Evolutionary conservation across 2,329 filamentous ascomycete species (phyloP).

Genomic region (Fonsecaea monophora): DNA sequence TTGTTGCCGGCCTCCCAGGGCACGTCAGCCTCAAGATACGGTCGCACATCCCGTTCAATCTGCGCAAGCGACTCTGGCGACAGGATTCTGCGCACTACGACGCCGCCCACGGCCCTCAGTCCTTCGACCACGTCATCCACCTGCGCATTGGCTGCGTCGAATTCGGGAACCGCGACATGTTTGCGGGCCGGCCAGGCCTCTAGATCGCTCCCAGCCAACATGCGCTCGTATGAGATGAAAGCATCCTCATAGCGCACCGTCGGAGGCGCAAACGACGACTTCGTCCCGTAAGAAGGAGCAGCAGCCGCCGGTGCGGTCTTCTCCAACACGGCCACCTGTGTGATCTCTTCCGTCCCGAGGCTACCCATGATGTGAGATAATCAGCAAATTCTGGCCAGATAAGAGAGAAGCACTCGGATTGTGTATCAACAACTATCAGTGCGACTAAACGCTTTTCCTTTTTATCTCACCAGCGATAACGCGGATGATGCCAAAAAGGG

Average conservation of each 20-base stretch:
- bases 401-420: too few relatives aligned
- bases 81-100: slow-evolving; percentile 12
- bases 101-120: slow-evolving; percentile 10
- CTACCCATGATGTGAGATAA: slow-evolving; percentile 2
- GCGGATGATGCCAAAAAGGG: too few relatives aligned
- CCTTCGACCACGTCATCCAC: slow-evolving; percentile 17
- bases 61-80: slow-evolving; percentile 1
- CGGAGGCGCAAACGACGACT: slow-evolving; percentile 10
- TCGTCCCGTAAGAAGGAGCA: background rate
- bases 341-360: slow-evolving; percentile 2
- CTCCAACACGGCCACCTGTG: background rate
- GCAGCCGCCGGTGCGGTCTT: background rate
- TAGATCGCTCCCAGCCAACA: background rate
- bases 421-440: too few relatives aligned
- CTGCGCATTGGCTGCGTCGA: slow-evolving; percentile 1
- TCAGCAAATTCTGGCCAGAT: too few relatives aligned
- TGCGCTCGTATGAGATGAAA: slow-evolving; percentile 14
- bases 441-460: too few relatives aligned
- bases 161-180: background rate
- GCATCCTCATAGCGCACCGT: slow-evolving; percentile 11
- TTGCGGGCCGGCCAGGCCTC: background rate
- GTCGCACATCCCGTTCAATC: slow-evolving; percentile 32
- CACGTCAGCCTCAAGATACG: slow-evolving; percentile 33
- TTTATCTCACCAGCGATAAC: too few relatives aligned
- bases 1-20: slow-evolving; percentile 31